Evolutionary conservation across 2,329 filamentous ascomycete species (phyloP), one percentile per base, ranked within the genome.

Genomic region (Penicillium psychrosexuale): DNA sequence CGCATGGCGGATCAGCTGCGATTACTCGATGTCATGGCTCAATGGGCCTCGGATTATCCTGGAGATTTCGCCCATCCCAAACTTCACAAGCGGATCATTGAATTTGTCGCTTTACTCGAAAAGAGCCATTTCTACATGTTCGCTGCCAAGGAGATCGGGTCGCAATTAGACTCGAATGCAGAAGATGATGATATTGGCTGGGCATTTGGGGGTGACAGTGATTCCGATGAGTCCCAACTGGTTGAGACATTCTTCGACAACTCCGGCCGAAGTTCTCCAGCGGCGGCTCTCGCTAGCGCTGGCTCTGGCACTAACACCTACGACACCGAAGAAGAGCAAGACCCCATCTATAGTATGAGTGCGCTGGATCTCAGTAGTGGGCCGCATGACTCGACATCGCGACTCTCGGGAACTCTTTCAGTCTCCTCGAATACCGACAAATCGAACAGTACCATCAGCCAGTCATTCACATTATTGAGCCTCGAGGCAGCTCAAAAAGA

Each of bases 181-280:
- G 89, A 96, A 66, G 92, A 97, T 68, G 94, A 97, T 66, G 93
- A 99, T 69, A 89, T 89, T 0, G 86, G 89, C 12, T 99, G 94
- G 94, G 91, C 89, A n/a, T 89, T 86, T 22, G 52, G 52, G 66
- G 84, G 85, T 44, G 93, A 97, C 67, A 83, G 85, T 22, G 78
- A 84, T 62, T 75, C 78, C 17, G 77, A 79, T 42, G 72, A 72
- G 53, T 68, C 69, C 31, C 75, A 75, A 38, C 70, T 68, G 49
- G 67, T 68, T 42, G 77, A 77, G 43, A 77, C 71, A 2, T 74
- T 69, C 67, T 72, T 69, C 36, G 66, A 73, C 47, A 70, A 69
- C 44, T 73, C 72, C 51, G 75, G 70, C 62, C 75, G 70, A 62
- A 78, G 68, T 57, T 69, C 73, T 61, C 66, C 73, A 15, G 69